Conservation (phyloP, 768 basidiomycete genomes). For the Pleurotus eryngii region DNA sequence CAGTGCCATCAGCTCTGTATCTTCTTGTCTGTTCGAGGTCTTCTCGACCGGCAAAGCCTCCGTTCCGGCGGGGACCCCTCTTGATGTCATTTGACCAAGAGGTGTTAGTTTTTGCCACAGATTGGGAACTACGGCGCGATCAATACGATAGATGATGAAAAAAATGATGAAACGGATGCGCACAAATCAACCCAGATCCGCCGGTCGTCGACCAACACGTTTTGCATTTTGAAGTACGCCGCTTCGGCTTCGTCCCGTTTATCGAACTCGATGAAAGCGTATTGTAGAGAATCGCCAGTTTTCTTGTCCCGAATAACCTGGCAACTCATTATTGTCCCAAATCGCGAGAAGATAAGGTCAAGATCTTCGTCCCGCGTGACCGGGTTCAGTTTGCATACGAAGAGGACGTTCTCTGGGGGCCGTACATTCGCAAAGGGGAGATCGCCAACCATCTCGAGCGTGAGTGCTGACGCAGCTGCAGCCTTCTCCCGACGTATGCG, state of each 20-base stretch:
- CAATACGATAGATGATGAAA: not conserved
- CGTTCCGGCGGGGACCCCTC: conserved; percentile 36
- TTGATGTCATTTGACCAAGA: conserved; percentile 79
- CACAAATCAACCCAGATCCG: conserved; percentile 99
- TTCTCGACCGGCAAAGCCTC: conserved; percentile 67
- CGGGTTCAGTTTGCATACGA: conserved; percentile 97
- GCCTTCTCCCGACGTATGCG: conserved; percentile 79
- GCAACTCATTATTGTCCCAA: conserved; percentile 94
- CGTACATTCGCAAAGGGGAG: conserved; percentile 96
- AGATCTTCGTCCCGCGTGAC: conserved; percentile 95
- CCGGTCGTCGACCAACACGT: conserved; percentile 94
- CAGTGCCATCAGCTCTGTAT: conserved; percentile 47
- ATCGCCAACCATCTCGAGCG: conserved; percentile 99
- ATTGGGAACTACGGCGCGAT: conserved; percentile 69
- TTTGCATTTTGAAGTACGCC: conserved; percentile 99
- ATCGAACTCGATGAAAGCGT: conserved; percentile 98
- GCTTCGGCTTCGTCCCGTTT: conserved; percentile 91
- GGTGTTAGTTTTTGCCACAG: conserved; percentile 83
- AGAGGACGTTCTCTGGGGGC: conserved; percentile 96
- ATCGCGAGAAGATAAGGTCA: conserved; percentile 95
- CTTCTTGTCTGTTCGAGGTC: conserved; percentile 71
- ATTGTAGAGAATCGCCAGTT: conserved; percentile 95
- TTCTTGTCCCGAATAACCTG: conserved; percentile 96
- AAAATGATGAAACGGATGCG: conserved; percentile 26
- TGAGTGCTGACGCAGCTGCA: conserved; percentile 89